A percentile compares a stretch with the other conserved stretches of the same genome.
phyloP scores from a whole-genome alignment of 2,329 filamentous ascomycete genomes.

The Diaporthe capsici region DNA sequence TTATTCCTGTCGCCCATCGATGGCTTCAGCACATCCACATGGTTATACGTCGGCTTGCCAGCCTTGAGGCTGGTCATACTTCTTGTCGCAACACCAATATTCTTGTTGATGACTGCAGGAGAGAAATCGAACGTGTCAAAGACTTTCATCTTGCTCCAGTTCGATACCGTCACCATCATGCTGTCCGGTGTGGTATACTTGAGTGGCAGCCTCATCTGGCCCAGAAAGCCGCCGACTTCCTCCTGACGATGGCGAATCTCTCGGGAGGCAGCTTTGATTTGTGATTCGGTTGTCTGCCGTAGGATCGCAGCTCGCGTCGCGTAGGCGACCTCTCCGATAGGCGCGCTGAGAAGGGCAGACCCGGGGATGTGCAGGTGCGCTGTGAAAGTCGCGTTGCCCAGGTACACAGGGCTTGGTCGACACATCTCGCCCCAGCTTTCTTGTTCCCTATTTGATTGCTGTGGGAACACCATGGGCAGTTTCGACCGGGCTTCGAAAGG shows the following conservation, averaged over 20 bases:
- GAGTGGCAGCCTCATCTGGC: constrained; percentile 12
- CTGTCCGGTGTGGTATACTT: constrained; percentile 23
- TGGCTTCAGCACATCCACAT: neutral
- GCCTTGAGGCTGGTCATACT: constrained; percentile 20
- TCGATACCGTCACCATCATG: constrained; percentile 13
- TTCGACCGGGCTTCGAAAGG: constrained; percentile 9
- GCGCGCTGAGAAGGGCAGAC: constrained; percentile 1
- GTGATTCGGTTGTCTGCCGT: constrained; percentile 4
- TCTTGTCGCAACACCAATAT: neutral
- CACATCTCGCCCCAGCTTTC: constrained; percentile 17
- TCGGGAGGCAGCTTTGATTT: constrained; percentile 12
- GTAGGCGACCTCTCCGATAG: constrained; percentile 15
- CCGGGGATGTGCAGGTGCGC: constrained; percentile 19
- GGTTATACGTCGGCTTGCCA: constrained; percentile 10
- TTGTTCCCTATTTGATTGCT: neutral
- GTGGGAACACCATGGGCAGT: constrained; percentile 13
- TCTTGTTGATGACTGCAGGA: constrained; percentile 23
- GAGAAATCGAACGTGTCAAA: constrained; percentile 15
- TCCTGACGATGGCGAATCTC: constrained; percentile 11
- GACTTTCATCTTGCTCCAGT: constrained; percentile 20
- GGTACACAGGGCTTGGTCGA: neutral
- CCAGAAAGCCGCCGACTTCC: neutral
- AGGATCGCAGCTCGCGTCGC: neutral
- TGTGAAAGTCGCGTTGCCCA: constrained; percentile 12
- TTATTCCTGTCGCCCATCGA: neutral